A percentile compares a stretch with the other conserved stretches of the same genome.
Evolutionary conservation across 1,284 basidiomycete genomes (phyloP).

Genomic region (Malassezia japonica): DNA sequence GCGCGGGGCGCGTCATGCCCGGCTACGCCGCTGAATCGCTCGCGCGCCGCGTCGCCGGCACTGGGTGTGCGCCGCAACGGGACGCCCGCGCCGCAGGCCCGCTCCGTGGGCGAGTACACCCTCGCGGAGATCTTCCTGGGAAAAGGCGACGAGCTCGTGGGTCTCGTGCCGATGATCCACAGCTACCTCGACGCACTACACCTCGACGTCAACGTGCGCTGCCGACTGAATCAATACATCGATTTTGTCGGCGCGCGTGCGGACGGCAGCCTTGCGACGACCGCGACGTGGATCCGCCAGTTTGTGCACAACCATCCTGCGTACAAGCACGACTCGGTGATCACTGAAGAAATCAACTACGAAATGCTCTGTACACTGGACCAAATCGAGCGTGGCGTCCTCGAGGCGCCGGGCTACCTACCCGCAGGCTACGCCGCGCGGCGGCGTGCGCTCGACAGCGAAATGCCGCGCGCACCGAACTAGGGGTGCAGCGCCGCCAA

Average conservation of each 20-base stretch:
- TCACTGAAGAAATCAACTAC: slow-evolving; percentile 83
- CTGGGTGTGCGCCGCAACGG: not conserved
- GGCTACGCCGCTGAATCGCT: too few relatives aligned
- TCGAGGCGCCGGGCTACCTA: slow-evolving; percentile 40
- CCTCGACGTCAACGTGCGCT: slow-evolving; percentile 59
- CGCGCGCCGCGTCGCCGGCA: too few relatives aligned
- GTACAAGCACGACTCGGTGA: slow-evolving; percentile 83
- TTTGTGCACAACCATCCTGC: slow-evolving; percentile 80
- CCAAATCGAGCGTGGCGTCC: slow-evolving; percentile 56
- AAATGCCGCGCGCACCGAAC: too few relatives aligned
- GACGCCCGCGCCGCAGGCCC: not conserved
- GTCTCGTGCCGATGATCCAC: slow-evolving; percentile 72
- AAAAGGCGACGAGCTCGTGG: slow-evolving; percentile 64
- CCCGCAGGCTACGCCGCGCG: slow-evolving; percentile 34
- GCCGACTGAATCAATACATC: slow-evolving; percentile 56
- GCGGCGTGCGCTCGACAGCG: not conserved
- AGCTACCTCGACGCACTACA: slow-evolving; percentile 82
- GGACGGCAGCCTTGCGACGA: slow-evolving; percentile 58
- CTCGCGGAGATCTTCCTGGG: slow-evolving; percentile 90
- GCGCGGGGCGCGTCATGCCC: not conserved
- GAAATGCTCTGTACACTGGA: slow-evolving; percentile 65
- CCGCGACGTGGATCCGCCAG: slow-evolving; percentile 83
- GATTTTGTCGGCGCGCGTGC: slow-evolving; percentile 51
- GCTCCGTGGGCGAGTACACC: slow-evolving; percentile 63
- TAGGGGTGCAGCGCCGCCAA: slow-evolving; percentile 1